Evolutionary conservation across 768 basidiomycete species (phyloP), one percentile per base, ranked within the genome.

Genomic region (Hericium rajendrae): DNA sequence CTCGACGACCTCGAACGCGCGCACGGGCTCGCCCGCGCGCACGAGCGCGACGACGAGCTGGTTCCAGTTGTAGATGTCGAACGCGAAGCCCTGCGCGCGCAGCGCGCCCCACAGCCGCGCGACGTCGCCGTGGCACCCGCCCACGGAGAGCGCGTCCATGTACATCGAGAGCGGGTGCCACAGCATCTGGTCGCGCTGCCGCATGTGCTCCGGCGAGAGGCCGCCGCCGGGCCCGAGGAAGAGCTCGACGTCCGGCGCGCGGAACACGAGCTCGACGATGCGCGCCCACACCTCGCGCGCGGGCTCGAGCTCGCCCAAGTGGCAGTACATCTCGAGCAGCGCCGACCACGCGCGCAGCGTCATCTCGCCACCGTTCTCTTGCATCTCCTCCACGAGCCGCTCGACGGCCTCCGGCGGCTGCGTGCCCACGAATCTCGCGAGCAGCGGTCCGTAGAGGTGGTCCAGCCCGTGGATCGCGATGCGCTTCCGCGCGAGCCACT

Each of bases 1-100:
- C 67, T 97, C 90, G 43, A 91, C 68, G 38, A 94, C 76, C 62
- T 86, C 83, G 69, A 94, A 93, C 9, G 91, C 92, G 48, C 85
- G 85, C 63, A 86, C 83, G n/a, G 83, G 72, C 65, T 94, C 81
- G 24, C 89, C 91, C 0, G 88, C 90, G 32, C 88, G 83, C 40
- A 92, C 75, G 22, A 94, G 77, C 13, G 84, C 86, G 10, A 86
- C 75, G 24, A 77, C 78, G 26, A 97, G 77, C 64, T 90, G 84
- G 65, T 95, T 97, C 89, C 92, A 98, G 68, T 97, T 97, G 64
- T 88, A 84, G 12, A 88, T 79, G 67, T 94, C 91, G 68, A 93
- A 91, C 12, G 76, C 76, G 63, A 94, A 87, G 2, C 90, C 89
- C 10, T 74, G 69, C 11, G 69, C 61, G 59, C 79, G 78, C 52